Evolutionary conservation across 139 green algal species (phyloP).

Genomic region (Nannochloris sp.): DNA sequence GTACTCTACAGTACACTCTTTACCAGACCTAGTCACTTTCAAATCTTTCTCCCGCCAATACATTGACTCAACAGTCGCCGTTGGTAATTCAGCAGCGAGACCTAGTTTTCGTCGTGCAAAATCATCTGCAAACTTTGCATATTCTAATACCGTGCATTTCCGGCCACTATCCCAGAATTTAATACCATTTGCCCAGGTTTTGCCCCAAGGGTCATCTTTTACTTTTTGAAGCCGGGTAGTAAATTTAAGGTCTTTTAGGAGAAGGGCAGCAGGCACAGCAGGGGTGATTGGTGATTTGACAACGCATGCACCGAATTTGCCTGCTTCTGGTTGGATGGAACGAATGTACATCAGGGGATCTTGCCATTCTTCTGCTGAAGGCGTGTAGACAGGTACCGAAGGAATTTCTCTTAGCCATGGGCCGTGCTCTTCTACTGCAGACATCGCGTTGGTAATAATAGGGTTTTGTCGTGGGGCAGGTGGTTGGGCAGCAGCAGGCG

Average conservation of each 20-base stretch:
- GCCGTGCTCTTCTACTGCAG: neutral
- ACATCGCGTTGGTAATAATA: neutral
- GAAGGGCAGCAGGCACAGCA: constrained; percentile 6
- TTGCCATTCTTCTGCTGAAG: constrained; percentile 33
- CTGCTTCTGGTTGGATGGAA: constrained; percentile 32
- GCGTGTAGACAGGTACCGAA: constrained; percentile 30
- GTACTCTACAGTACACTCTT: constrained; percentile 41
- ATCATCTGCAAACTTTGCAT: constrained; percentile 28
- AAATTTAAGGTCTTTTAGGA: constrained; percentile 18
- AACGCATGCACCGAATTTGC: constrained; percentile 28
- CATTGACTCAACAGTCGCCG: neutral
- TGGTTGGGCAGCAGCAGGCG: too few relatives aligned
- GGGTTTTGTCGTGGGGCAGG: too few relatives aligned
- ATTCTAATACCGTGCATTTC: constrained; percentile 29
- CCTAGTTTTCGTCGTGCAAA: constrained; percentile 13
- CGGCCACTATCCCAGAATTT: neutral
- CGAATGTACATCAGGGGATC: constrained; percentile 48
- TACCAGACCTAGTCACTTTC: neutral
- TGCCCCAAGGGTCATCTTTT: neutral
- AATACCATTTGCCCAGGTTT: neutral
- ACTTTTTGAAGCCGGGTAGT: constrained; percentile 19
- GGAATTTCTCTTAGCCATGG: constrained; percentile 20
- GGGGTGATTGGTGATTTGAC: constrained; percentile 25
- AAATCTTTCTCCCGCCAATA: constrained; percentile 19
- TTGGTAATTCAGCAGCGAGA: neutral